phyloP scores from a whole-genome alignment of 306 rosid genomes.

The Astragalus membranaceus region DNA sequence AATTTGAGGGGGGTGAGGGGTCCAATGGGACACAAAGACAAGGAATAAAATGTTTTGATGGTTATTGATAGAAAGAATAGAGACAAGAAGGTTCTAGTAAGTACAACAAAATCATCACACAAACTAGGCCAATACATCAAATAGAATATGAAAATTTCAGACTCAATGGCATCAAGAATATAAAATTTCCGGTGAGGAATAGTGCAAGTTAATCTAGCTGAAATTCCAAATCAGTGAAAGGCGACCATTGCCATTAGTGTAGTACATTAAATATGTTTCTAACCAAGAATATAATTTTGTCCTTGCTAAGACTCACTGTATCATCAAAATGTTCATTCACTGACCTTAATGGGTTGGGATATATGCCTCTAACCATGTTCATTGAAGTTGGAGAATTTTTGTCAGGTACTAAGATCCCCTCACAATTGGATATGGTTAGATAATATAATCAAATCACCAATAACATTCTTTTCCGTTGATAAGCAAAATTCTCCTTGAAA shows the following conservation, averaged over 20 bases:
- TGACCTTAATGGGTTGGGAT: conserved; percentile 13
- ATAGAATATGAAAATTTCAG: background rate
- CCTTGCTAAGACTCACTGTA: background rate
- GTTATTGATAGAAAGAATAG: background rate
- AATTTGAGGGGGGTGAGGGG: background rate
- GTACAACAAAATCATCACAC: too few species aligned
- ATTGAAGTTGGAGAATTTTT: conserved; percentile 13
- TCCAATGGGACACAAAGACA: background rate
- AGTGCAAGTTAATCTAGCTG: background rate
- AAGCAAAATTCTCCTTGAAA: background rate
- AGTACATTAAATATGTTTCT: background rate
- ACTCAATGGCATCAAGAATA: too few species aligned
- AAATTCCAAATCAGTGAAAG: background rate
- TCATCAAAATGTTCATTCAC: background rate
- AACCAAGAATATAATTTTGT: background rate
- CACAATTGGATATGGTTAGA: background rate
- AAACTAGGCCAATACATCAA: background rate
- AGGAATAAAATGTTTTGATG: background rate
- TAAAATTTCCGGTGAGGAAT: too few species aligned
- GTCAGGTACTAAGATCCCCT: background rate
- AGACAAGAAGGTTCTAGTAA: background rate
- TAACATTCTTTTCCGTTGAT: background rate
- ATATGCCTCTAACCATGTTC: conserved; percentile 16
- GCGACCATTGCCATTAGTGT: background rate
- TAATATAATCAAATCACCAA: background rate